Evolutionary conservation across 2,329 filamentous ascomycete genomes (phyloP).

Genomic region (Penicillium sp.): DNA sequence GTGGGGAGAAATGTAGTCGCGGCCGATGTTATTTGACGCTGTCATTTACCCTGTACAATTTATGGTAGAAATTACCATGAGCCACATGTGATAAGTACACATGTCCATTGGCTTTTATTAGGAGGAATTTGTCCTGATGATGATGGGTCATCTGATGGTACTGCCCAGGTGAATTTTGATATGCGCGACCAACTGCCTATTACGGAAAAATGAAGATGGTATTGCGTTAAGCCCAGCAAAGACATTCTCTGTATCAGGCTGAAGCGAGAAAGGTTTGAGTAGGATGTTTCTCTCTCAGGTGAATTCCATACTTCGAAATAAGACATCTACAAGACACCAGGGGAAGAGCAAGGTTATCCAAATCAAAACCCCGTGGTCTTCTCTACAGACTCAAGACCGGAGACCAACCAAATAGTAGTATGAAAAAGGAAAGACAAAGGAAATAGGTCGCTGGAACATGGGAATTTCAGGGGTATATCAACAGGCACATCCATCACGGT

Average conservation of each 20-base stretch:
- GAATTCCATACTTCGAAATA: background rate
- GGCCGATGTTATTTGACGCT: background rate
- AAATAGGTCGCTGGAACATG: slow-evolving; percentile 28
- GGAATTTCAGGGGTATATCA: slow-evolving; percentile 49
- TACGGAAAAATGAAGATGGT: background rate
- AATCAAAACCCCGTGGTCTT: slow-evolving; percentile 9
- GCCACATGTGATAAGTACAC: background rate
- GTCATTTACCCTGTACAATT: background rate
- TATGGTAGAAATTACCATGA: background rate
- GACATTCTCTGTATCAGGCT: background rate
- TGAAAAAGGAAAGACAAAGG: slow-evolving; percentile 18
- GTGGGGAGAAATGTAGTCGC: slow-evolving; percentile 2
- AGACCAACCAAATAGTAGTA: slow-evolving; percentile 13
- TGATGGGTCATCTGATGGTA: background rate
- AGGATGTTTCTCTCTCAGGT: background rate
- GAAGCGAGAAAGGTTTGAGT: background rate
- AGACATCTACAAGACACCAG: slow-evolving; percentile 18
- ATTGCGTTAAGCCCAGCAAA: slow-evolving; percentile 3
- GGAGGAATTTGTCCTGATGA: background rate
- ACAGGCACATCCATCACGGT: slow-evolving; percentile 90
- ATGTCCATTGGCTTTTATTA: background rate
- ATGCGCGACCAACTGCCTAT: background rate
- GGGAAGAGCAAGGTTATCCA: slow-evolving; percentile 5
- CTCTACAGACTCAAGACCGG: slow-evolving; percentile 17
- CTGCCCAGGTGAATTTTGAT: background rate